phyloP scores from a whole-genome alignment of 179 eudicot genomes.

The Drosera spatulata region DNA sequence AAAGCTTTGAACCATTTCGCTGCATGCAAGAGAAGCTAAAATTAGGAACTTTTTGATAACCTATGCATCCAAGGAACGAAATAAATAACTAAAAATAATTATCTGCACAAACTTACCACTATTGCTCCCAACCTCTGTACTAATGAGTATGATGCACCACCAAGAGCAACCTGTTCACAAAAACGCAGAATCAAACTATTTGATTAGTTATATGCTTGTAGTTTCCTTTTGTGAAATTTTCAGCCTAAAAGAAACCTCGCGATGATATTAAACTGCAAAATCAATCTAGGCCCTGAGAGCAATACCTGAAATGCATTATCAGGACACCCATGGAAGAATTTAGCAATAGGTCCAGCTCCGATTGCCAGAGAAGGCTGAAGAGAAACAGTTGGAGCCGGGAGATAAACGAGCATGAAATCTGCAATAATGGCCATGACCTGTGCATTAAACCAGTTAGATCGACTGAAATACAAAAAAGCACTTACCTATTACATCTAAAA shows the following conservation, averaged over 20 bases:
- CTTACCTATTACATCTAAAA: too few relatives aligned
- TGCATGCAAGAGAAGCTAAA: conserved; percentile 12
- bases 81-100: too few relatives aligned
- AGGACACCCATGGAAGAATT: conserved; percentile 69
- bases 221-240: too few relatives aligned
- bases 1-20: conserved; percentile 68
- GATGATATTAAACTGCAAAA: too few relatives aligned
- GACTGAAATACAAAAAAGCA: too few relatives aligned
- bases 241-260: too few relatives aligned
- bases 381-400: conserved; percentile 88
- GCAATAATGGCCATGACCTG: conserved; percentile 93
- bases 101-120: conserved; percentile 22
- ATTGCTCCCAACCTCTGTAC: conserved; percentile 60
- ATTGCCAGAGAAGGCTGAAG: conserved; percentile 54
- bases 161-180: conserved; percentile 42
- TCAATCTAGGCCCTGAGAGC: neutral
- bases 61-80: too few relatives aligned
- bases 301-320: conserved; percentile 86
- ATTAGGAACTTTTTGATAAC: neutral
- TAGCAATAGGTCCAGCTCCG: conserved; percentile 47
- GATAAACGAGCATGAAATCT: conserved; percentile 94
- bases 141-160: conserved; percentile 52
- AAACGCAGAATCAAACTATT: neutral
- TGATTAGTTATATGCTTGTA: neutral
- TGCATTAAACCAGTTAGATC: neutral